A percentile compares a stretch with the other conserved stretches of the same genome.
Evolutionary conservation across 176 grass and related monocot genomes (phyloP).

Genomic region (Chloris gayana): DNA sequence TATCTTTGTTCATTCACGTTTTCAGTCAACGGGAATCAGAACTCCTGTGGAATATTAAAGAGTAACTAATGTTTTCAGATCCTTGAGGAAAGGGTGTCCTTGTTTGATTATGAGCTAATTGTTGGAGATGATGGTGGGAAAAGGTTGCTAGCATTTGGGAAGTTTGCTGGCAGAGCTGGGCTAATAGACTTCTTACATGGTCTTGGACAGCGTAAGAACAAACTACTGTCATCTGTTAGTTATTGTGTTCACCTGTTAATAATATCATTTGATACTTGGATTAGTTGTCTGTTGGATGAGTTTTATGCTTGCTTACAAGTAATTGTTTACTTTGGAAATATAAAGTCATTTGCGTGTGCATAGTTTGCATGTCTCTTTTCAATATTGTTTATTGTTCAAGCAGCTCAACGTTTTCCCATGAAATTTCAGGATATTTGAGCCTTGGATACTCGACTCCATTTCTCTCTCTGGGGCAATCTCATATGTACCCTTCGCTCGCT

Average conservation of each 20-base stretch:
- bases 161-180: conserved; percentile 96
- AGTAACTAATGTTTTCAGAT: conserved; percentile 48
- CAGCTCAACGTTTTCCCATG: conserved; percentile 13
- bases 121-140: conserved; percentile 76
- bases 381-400: conserved; percentile 6
- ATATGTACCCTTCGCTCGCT: conserved; percentile 97
- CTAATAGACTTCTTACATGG: conserved; percentile 95
- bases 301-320: neutral
- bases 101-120: conserved; percentile 95
- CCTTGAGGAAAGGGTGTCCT: conserved; percentile 79
- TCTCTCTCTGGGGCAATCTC: conserved; percentile 88
- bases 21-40: neutral
- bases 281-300: neutral
- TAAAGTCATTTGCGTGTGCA: neutral
- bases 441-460: conserved; percentile 94
- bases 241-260: conserved; percentile 13
- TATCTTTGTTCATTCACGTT: conserved; percentile 18
- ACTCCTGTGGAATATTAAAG: conserved; percentile 17
- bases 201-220: conserved; percentile 81
- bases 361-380: neutral
- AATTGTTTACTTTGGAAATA: conserved; percentile 12
- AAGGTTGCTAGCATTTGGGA: conserved; percentile 89
- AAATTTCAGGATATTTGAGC: conserved; percentile 79
- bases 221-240: neutral
- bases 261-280: neutral